Base-by-base conservation (phyloP, 495 filamentous ascomycete species). In the Hyphodiscus hymeniophilus region DNA sequence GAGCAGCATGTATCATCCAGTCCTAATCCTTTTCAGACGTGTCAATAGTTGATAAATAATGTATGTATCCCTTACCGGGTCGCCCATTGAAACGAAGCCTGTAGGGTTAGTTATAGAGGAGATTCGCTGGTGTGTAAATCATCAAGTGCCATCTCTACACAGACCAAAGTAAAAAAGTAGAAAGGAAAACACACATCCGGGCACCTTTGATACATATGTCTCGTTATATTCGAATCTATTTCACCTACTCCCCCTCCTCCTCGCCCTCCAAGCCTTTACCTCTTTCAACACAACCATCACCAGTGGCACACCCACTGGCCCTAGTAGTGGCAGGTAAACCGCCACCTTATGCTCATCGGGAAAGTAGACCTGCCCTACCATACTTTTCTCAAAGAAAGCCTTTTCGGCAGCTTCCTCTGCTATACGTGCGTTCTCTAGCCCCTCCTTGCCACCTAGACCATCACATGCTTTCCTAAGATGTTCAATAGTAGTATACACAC, bases 321-420 rank as follows among this genome's bases (percentile, higher is more conserved):
- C 92, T 42, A 98, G 66, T 12, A 97, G 66, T 12, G 92, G 92
- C 52, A 98, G 60, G 59, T 97, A 98, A 11, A 98, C 92, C 0
- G 92, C 94, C n/a, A 97, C 76, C 65, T 97, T 98, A 60, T 98
- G 92, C 66, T 98, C 92, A 59, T 98, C 94, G 1, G 92, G 92
- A 64, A 88, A 98, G 76, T 86, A 96, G 22, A 96, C 82, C 67
- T 97, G 92, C 0, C 92, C 92, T 34, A 98, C 92, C 92, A 98
- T 98, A 59, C 85, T 94, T 65, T 94, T 95, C 69, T 98, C 94
- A 57, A 98, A 98, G 65, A 98, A 98, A 3, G 89, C 92, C 42
- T 83, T 82, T 66, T 98, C 94, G 0, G 89, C 92, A 58, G 94
- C 87, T 2, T 74, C 75, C 61, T 95, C 89, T 5, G 94, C 94